Conservation (phyloP, 805 yeast genomes). For the Saccharomyces cerevisiae region DNA sequence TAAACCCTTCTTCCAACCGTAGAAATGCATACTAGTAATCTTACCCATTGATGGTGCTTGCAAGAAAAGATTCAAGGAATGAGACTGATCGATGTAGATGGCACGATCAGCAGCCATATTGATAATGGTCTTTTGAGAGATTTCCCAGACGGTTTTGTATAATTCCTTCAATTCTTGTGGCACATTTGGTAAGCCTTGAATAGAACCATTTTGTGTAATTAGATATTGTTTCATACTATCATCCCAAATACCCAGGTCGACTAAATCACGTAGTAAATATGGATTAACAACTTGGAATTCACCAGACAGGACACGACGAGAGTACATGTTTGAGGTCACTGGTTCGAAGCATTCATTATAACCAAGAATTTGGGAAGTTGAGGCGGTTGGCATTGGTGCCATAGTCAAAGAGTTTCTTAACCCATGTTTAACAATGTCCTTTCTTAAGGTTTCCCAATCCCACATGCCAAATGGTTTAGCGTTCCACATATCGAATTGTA, state of each 20-base stretch:
- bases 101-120: conserved; percentile 81
- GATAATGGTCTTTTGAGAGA: conserved; percentile 74
- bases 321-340: conserved; percentile 83
- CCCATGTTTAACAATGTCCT: conserved; percentile 53
- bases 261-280: conserved; percentile 73
- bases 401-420: conserved; percentile 79
- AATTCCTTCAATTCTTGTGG: conserved; percentile 68
- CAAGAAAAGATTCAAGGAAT: conserved; percentile 82
- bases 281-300: conserved; percentile 90
- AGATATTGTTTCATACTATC: conserved; percentile 70
- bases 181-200: conserved; percentile 63
- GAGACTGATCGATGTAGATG: conserved; percentile 84
- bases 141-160: conserved; percentile 96
- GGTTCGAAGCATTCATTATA: conserved; percentile 96
- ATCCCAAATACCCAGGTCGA: conserved; percentile 77
- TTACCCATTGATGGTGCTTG: conserved; percentile 92
- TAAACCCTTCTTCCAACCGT: conserved; percentile 97
- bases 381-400: conserved; percentile 98
- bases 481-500: conserved; percentile 87
- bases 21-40: conserved; percentile 95
- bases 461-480: conserved; percentile 69
- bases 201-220: conserved; percentile 73
- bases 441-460: conserved; percentile 75
- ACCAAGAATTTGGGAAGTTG: conserved; percentile 92
- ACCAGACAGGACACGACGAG: conserved; percentile 85